Conservation (phyloP, 2,329 filamentous ascomycete genomes). For the Ampelomyces quisqualis region DNA sequence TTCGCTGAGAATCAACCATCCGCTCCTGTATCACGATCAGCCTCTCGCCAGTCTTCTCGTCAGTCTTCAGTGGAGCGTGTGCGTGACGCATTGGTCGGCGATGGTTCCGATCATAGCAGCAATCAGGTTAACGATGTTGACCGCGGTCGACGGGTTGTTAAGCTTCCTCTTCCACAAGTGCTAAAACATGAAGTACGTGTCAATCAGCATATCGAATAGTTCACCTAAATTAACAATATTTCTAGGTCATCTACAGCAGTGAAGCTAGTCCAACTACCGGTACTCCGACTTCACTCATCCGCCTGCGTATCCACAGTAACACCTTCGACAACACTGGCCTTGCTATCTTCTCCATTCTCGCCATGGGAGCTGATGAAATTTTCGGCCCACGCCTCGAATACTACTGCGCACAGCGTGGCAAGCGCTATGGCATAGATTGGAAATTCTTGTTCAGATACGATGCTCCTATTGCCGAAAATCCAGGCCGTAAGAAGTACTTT, state of each 20-base stretch:
- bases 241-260: too few relatives aligned
- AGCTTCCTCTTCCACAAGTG: background rate
- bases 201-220: too few relatives aligned
- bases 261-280: too few relatives aligned
- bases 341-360: slow-evolving; percentile 17
- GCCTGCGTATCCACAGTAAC: slow-evolving; percentile 15
- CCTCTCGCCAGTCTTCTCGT: slow-evolving; percentile 2
- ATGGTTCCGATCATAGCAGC: background rate
- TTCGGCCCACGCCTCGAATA: slow-evolving; percentile 16
- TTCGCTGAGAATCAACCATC: background rate
- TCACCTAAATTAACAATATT: too few relatives aligned
- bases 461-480: background rate
- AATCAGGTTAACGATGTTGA: background rate
- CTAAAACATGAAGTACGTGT: background rate
- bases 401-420: slow-evolving; percentile 17
- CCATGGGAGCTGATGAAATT: slow-evolving; percentile 6
- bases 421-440: slow-evolving; percentile 13
- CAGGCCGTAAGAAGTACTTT: background rate
- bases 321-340: slow-evolving; percentile 9
- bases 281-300: background rate
- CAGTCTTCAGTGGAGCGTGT: background rate
- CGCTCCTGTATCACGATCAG: background rate
- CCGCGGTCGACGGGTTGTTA: background rate
- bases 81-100: background rate
- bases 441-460: slow-evolving; percentile 13